Percentiles rank a stretch among this genome's conserved stretches.
These are phyloP conservation scores for Tylopilus balloui DNA, from an alignment of 768 basidiomycete species.

Conservation along the genomic window DNA sequence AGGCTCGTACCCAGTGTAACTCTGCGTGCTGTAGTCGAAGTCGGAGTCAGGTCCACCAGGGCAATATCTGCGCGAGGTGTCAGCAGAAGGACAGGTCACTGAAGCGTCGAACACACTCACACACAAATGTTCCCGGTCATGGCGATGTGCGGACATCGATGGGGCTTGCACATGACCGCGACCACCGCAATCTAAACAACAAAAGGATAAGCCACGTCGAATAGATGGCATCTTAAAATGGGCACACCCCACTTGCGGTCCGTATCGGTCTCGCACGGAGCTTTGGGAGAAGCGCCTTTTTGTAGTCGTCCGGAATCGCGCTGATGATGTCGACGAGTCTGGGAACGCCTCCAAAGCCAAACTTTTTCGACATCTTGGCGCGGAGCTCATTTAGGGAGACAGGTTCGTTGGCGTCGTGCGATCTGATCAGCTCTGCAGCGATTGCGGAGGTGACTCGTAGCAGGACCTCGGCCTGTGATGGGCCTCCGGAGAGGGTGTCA, in stretches of 20 bases:
- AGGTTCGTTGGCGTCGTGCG: constrained; percentile 70
- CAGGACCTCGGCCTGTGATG: constrained; percentile 86
- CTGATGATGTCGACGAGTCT: constrained; percentile 96
- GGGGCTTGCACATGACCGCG: constrained; percentile 99
- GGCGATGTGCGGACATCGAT: constrained; percentile 98
- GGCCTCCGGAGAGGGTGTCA: constrained; percentile 39
- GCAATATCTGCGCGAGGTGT: constrained; percentile 63
- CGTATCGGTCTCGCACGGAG: constrained; percentile 91
- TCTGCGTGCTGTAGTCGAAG: constrained; percentile 98
- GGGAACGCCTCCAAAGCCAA: constrained; percentile 80
- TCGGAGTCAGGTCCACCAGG: constrained; percentile 99
- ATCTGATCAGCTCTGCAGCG: constrained; percentile 88
- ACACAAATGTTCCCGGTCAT: constrained; percentile 99
- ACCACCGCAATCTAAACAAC: constrained; percentile 85
- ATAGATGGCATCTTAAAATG: background rate
- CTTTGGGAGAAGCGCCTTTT: constrained; percentile 84
- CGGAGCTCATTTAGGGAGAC: constrained; percentile 89
- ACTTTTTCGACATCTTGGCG: constrained; percentile 85
- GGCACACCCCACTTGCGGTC: constrained; percentile 88
- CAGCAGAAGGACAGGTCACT: constrained; percentile 2
- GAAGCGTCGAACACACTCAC: constrained; percentile 40
- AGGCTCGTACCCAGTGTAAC: constrained; percentile 92
- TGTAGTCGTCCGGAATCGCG: constrained; percentile 96
- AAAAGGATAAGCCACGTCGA: background rate
- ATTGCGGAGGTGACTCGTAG: constrained; percentile 92